Conservation (phyloP, 2,329 filamentous ascomycete genomes). For the Phyllosticta capitalensis region DNA sequence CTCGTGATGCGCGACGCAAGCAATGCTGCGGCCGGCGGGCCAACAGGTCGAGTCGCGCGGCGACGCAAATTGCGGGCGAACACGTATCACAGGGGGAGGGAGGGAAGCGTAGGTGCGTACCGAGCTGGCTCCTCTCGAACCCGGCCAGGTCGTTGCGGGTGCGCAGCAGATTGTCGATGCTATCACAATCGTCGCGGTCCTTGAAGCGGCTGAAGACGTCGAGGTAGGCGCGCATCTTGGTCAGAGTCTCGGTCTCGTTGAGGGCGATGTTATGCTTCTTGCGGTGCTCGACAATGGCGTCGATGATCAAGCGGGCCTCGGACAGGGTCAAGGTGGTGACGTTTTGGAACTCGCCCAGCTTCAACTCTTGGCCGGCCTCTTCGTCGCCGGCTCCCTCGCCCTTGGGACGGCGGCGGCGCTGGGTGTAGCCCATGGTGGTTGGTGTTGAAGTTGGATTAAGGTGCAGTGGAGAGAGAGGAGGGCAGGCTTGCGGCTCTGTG, state of each 20-base stretch:
- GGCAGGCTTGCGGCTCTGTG: background rate
- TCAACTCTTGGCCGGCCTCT: conserved; percentile 71
- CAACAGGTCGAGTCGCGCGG: background rate
- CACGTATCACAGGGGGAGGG: background rate
- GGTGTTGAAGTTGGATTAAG: background rate
- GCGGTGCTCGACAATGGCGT: conserved; percentile 74
- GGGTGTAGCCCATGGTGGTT: background rate
- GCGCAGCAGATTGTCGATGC: conserved; percentile 79
- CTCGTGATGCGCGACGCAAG: background rate
- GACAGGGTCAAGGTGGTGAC: conserved; percentile 87
- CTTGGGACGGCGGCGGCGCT: conserved; percentile 10
- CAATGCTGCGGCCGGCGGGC: background rate
- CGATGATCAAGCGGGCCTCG: conserved; percentile 85
- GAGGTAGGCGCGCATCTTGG: conserved; percentile 84
- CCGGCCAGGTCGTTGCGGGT: conserved; percentile 72
- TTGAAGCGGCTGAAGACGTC: conserved; percentile 95
- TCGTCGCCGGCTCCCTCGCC: conserved; percentile 50
- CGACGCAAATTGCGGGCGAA: background rate
- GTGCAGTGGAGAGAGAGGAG: background rate
- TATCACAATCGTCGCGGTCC: conserved; percentile 85
- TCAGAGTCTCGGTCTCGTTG: conserved; percentile 47
- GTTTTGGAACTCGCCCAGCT: conserved; percentile 86
- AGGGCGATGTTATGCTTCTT: conserved; percentile 50
- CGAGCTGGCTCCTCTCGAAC: conserved; percentile 89
- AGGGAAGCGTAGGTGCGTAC: conserved; percentile 38